Conservation (phyloP, 1,284 basidiomycete species). For the Boletellus deceptivus region DNA sequence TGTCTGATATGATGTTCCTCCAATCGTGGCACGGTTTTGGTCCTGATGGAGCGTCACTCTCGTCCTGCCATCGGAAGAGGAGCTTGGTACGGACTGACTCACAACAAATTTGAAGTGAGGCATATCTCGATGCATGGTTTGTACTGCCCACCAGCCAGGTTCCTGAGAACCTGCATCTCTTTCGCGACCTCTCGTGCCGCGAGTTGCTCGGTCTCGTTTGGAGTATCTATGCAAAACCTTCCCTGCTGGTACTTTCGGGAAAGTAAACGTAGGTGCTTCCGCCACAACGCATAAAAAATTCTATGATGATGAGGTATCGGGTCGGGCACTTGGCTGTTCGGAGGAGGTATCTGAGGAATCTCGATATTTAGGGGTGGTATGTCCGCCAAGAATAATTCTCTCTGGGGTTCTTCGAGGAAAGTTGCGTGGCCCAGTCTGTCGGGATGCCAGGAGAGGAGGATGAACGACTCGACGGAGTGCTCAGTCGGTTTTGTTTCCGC, state of each 20-base stretch:
- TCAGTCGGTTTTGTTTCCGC: slow-evolving; percentile 53
- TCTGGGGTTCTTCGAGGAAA: slow-evolving; percentile 64
- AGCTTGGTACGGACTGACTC: slow-evolving; percentile 34
- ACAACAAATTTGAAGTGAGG: slow-evolving; percentile 78
- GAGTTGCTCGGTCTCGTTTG: slow-evolving; percentile 13
- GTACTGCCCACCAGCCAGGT: slow-evolving; percentile 23
- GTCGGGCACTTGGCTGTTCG: slow-evolving; percentile 17
- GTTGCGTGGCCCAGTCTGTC: slow-evolving; percentile 80
- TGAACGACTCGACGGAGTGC: slow-evolving; percentile 63
- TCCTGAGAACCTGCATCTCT: slow-evolving; percentile 26
- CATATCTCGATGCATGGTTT: slow-evolving; percentile 78
- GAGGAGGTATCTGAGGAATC: slow-evolving; percentile 19
- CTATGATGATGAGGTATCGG: slow-evolving; percentile 23
- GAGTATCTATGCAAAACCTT: slow-evolving; percentile 6
- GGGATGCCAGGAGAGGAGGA: slow-evolving; percentile 62
- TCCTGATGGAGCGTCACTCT: slow-evolving; percentile 38
- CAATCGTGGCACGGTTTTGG: slow-evolving; percentile 63
- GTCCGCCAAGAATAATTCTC: slow-evolving; percentile 49
- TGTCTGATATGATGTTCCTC: slow-evolving; percentile 71
- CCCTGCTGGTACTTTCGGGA: slow-evolving; percentile 18
- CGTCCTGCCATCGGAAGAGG: neutral
- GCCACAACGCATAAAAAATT: slow-evolving; percentile 25
- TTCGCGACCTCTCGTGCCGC: slow-evolving; percentile 25
- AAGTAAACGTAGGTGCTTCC: slow-evolving; percentile 26
- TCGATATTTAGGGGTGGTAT: slow-evolving; percentile 21